phyloP scores from a whole-genome alignment of 768 basidiomycete species.

The Pisolithus marmoratus region DNA sequence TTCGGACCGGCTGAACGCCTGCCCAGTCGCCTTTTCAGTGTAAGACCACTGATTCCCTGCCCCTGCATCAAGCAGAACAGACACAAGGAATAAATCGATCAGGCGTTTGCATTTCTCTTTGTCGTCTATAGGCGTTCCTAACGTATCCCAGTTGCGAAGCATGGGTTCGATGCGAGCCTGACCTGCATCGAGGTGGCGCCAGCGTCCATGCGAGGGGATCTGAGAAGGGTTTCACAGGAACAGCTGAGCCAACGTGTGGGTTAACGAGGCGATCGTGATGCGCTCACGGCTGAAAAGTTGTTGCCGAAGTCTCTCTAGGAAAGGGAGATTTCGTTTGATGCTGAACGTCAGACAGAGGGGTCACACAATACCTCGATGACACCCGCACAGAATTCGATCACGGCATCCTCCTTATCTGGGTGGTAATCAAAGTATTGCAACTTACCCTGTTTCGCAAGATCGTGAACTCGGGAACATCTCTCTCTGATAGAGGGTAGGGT shows the following conservation, averaged over 20 bases:
- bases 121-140: constrained; percentile 34
- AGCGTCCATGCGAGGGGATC: constrained; percentile 87
- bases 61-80: constrained; percentile 92
- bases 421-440: constrained; percentile 86
- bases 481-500: constrained; percentile 89
- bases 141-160: constrained; percentile 48
- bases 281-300: constrained; percentile 55
- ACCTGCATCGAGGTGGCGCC: constrained; percentile 82
- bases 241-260: background rate
- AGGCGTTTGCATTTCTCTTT: constrained; percentile 67
- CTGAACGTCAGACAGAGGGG: background rate
- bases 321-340: constrained; percentile 6
- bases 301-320: constrained; percentile 74
- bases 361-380: constrained; percentile 67
- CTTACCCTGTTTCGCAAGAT: constrained; percentile 67
- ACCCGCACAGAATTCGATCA: constrained; percentile 65
- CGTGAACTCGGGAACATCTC: constrained; percentile 71
- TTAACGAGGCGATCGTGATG: background rate
- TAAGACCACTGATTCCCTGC: constrained; percentile 84
- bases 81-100: constrained; percentile 85
- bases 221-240: constrained; percentile 19
- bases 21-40: constrained; percentile 49
- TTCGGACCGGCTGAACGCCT: constrained; percentile 60
- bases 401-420: constrained; percentile 64
- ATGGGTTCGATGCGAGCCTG: constrained; percentile 57